Evolutionary conservation across 2,329 filamentous ascomycete species (phyloP).

Genomic region (Aureobasidium sp.): DNA sequence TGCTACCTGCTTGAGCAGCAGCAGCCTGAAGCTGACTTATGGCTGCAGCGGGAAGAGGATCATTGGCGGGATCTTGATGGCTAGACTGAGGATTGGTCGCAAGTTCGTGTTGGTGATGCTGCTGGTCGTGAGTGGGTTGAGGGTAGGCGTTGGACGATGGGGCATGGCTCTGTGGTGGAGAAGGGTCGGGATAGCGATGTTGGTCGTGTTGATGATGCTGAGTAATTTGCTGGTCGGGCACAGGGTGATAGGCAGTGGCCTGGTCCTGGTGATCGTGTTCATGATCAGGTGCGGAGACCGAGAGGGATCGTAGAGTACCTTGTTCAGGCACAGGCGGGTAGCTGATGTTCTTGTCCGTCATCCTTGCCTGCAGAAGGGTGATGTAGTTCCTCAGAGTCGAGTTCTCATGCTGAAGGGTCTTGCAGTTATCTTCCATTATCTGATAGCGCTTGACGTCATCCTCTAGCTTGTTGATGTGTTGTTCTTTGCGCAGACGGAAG

Average conservation of each 20-base stretch:
- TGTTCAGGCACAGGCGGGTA: constrained; percentile 68
- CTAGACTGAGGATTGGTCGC: not conserved
- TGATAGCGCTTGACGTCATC: constrained; percentile 79
- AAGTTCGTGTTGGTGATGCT: constrained; percentile 19
- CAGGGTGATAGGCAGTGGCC: not conserved
- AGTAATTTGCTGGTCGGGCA: not conserved
- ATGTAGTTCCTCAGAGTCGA: constrained; percentile 88
- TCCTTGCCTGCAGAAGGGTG: constrained; percentile 75
- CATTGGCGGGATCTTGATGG: constrained; percentile 16
- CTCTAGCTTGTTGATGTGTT: constrained; percentile 96
- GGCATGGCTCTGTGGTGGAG: not conserved
- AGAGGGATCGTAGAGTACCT: not conserved
- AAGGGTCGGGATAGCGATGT: not conserved
- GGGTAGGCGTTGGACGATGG: not conserved
- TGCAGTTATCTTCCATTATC: constrained; percentile 68
- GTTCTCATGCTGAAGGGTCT: constrained; percentile 79
- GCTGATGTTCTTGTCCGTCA: constrained; percentile 76
- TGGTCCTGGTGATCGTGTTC: not conserved
- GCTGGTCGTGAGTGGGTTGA: constrained; percentile 9
- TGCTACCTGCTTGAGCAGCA: constrained; percentile 20
- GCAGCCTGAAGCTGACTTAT: constrained; percentile 29
- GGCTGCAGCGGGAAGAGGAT: constrained; percentile 25
- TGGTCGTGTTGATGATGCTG: not conserved
- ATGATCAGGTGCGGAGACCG: not conserved
- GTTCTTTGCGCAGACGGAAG: constrained; percentile 94